phyloP scores from a whole-genome alignment of 345 rosid genomes.

The Arabidopsis arenosa region DNA sequence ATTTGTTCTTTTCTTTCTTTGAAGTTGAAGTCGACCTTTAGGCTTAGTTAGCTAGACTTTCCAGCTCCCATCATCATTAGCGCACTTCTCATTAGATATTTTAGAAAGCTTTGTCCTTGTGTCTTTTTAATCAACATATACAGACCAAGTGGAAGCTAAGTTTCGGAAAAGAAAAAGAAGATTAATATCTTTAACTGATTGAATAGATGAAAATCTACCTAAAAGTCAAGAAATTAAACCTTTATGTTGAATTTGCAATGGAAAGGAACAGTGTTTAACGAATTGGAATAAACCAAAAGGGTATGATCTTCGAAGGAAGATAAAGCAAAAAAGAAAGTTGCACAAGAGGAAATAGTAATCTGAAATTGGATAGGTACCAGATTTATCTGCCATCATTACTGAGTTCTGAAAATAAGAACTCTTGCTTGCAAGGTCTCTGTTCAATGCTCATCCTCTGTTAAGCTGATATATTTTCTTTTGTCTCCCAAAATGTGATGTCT shows the following conservation, averaged over 20 bases:
- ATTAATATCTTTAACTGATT: background rate
- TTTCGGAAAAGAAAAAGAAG: background rate
- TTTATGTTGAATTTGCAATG: background rate
- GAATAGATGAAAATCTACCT: background rate
- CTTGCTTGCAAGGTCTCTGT: constrained; percentile 22
- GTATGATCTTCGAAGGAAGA: constrained; percentile 2
- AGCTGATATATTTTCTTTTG: constrained; percentile 27
- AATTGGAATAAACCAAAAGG: background rate
- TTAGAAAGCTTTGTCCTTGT: constrained; percentile 17
- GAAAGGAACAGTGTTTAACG: background rate
- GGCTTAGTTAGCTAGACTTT: constrained; percentile 33
- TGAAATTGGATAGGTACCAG: background rate
- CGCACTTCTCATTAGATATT: constrained; percentile 27
- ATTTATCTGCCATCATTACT: background rate
- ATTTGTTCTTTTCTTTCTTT: constrained; percentile 9
- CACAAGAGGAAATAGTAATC: constrained; percentile 13
- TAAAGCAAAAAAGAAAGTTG: background rate
- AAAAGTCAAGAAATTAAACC: no score
- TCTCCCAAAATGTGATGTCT: constrained; percentile 27
- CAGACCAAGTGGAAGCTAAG: background rate
- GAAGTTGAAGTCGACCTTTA: constrained; percentile 27
- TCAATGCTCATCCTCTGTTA: constrained; percentile 8
- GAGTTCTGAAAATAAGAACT: constrained; percentile 10
- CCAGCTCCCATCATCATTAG: constrained; percentile 5
- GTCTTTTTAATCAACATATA: constrained; percentile 5